Evolutionary conservation across 306 rosid species (phyloP).

Genomic region (Acacia crassicarpa): DNA sequence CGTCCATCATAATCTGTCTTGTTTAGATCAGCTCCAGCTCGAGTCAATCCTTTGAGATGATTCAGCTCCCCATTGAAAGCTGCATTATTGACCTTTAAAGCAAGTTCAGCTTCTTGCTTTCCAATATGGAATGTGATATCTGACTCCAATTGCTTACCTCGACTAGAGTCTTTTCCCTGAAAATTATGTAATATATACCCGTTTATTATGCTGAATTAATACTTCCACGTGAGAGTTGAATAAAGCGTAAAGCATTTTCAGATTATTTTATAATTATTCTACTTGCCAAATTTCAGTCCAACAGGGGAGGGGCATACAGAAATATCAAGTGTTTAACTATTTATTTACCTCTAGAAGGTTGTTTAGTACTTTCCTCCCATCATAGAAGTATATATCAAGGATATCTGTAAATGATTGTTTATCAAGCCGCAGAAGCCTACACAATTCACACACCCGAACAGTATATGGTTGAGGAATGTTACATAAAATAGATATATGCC

Average conservation of each 20-base stretch:
- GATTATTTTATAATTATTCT: neutral
- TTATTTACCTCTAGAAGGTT: conserved; percentile 89
- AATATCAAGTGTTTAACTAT: neutral
- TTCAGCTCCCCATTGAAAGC: conserved; percentile 77
- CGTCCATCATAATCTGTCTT: conserved; percentile 97
- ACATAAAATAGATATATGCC: conserved; percentile 89
- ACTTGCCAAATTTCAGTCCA: neutral
- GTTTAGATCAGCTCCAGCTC: conserved; percentile 93
- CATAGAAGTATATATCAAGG: conserved; percentile 82
- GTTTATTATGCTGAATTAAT: neutral
- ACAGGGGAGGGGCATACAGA: neutral
- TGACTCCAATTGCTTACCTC: conserved; percentile 80
- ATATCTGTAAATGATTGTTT: conserved; percentile 85
- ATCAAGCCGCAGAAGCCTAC: conserved; percentile 90
- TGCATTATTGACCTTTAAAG: conserved; percentile 85
- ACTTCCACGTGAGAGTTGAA: conserved; percentile 23
- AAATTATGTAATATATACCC: conserved; percentile 23
- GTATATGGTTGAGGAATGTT: conserved; percentile 93
- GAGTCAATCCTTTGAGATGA: conserved; percentile 77
- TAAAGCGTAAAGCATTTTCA: conserved; percentile 9
- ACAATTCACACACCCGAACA: conserved; percentile 82
- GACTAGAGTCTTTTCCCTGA: conserved; percentile 67
- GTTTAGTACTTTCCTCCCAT: conserved; percentile 86
- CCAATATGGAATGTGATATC: conserved; percentile 91
- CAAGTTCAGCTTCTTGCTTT: conserved; percentile 92